Percentiles rank a stretch among this genome's conserved stretches.
Conservation (phyloP, 345 rosid genomes). For the Eucalyptus victrix region DNA sequence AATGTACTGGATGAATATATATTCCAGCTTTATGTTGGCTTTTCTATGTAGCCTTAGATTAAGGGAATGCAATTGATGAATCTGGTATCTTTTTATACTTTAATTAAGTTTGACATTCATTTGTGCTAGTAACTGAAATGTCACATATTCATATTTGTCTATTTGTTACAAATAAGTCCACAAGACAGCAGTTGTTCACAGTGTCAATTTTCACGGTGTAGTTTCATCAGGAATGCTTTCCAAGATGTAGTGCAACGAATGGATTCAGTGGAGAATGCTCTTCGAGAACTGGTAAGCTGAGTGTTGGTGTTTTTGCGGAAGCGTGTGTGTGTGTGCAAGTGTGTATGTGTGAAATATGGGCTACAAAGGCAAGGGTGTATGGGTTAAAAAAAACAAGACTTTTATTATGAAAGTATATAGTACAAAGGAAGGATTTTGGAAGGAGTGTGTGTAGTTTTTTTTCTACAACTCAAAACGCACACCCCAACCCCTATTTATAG, state of each 20-base stretch:
- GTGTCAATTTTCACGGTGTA: not conserved
- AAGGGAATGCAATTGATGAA: not conserved
- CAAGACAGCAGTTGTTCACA: not conserved
- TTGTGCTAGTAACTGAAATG: not conserved
- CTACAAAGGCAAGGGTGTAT: no score
- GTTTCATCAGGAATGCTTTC: not conserved
- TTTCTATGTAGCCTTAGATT: not conserved
- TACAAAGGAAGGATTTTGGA: no score
- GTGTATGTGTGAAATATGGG: no score
- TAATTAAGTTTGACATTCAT: not conserved
- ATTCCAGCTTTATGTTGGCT: not conserved
- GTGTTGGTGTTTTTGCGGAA: no score
- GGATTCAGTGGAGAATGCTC: not conserved
- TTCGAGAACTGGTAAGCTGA: not conserved
- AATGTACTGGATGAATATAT: not conserved
- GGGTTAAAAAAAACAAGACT: no score
- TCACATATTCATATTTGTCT: not conserved
- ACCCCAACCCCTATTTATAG: no score
- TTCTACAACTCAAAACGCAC: no score
- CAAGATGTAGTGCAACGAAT: not conserved
- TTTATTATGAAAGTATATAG: no score
- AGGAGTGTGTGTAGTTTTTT: no score
- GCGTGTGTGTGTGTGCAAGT: no score
- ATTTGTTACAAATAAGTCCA: not conserved
- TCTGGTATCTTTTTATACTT: not conserved